Evolutionary conservation across 331 rosid species (phyloP), one percentile per base, ranked within the genome.

Genomic region (Ulmus americana): DNA sequence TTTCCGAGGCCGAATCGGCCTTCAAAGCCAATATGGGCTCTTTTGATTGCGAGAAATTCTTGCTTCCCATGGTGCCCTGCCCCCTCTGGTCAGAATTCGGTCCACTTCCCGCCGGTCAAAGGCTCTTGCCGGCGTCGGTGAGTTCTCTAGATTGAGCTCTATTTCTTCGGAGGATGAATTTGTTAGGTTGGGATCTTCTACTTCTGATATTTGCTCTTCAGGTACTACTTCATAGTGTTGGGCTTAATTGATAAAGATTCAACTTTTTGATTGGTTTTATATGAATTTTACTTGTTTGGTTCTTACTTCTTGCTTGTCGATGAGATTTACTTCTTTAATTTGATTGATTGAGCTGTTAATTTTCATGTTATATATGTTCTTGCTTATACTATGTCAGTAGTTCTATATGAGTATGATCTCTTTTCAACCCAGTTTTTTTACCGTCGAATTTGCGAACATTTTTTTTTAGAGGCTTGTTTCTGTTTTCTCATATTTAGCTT

Each of bases 1-100:
- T 94, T 43, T 71, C 90, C 2, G 90, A 94, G 65, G 85, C 96
- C 13, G 99, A 90, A 78, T 85, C 86, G 0, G 99, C 96, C 48
- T 88, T 94, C 73, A 76, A 50, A 75, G 74, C 70, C 65, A 97
- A 94, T 65, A 76, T 94, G 69, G 83, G 79, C 46, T 84, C 77
- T 45, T 81, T 88, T 56, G 99, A 87, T 67, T 90, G 76, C 54
- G 97, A 94, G 82, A 94, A 87, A 38, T 90, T 90, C 85, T 71
- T 94, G 55, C 90, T 94, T 44, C 95, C 97, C 1, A 87, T 90
- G 97, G 81, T 80, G 0, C 97, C 97, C 90, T 92, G 0, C 91
- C 81, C 8, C 96, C 92, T 6, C 97, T 95, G 70, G 74, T 94
- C 18, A 82, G 72, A 69, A 65, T 90, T 59, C 90, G 84, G 42